These are phyloP conservation scores for Orobanche coerulescens DNA, from an alignment of 257 asterid genomes.

Conservation along the genomic window DNA sequence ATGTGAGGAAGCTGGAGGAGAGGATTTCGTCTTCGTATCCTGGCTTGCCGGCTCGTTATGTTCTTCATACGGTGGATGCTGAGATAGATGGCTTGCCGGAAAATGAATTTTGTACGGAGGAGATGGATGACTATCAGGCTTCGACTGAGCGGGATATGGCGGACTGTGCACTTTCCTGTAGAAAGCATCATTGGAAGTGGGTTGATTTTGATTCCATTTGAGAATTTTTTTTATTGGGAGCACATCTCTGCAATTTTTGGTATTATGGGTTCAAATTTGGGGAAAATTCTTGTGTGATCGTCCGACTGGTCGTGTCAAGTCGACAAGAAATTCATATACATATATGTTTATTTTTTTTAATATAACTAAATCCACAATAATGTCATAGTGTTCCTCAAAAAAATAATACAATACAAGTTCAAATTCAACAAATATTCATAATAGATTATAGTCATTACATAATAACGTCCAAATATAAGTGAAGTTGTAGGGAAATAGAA, in stretches of 20 bases:
- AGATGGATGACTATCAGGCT: slow-evolving; percentile 54
- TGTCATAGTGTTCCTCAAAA: neutral
- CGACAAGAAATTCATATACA: neutral
- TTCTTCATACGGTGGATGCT: slow-evolving; percentile 75
- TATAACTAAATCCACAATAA: neutral
- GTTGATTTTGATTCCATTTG: slow-evolving; percentile 46
- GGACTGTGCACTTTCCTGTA: slow-evolving; percentile 70
- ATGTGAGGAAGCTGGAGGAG: slow-evolving; percentile 76
- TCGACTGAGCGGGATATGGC: slow-evolving; percentile 34
- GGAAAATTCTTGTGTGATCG: slow-evolving; percentile 5
- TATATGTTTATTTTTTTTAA: slow-evolving; percentile 13
- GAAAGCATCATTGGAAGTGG: slow-evolving; percentile 93
- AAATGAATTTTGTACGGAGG: slow-evolving; percentile 77
- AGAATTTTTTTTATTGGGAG: slow-evolving; percentile 8
- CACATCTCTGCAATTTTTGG: slow-evolving; percentile 23
- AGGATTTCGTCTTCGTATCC: slow-evolving; percentile 68
- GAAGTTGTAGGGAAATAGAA: no score
- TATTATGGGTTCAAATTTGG: no score
- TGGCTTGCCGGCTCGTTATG: slow-evolving; percentile 86
- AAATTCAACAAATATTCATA: no score
- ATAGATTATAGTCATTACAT: no score
- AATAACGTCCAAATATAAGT: no score
- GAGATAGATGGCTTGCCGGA: slow-evolving; percentile 76
- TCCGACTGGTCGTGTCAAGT: no score
- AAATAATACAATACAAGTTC: no score